These are phyloP conservation scores for Calonectria multiphialidica DNA, from an alignment of 2,329 filamentous ascomycete genomes.

Conservation along the genomic window DNA sequence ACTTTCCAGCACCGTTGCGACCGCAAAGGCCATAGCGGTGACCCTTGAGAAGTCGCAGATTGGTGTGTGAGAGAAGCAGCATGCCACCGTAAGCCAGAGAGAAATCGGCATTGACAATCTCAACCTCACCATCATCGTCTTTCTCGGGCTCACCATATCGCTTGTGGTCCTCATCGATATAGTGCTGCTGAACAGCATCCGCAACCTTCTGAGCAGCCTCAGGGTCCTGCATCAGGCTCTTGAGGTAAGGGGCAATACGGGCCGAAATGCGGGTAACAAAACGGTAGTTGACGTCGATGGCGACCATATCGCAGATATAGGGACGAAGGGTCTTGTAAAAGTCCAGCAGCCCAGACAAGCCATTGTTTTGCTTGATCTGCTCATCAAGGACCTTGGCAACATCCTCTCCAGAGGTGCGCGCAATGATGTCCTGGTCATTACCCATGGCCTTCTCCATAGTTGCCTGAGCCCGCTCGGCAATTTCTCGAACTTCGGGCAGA, in stretches of 20 bases:
- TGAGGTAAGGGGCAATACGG: conserved; percentile 81
- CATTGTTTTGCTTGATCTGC: conserved; percentile 78
- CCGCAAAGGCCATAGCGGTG: conserved; percentile 98
- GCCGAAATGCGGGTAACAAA: conserved; percentile 78
- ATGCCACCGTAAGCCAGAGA: conserved; percentile 98
- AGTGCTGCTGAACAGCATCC: conserved; percentile 81
- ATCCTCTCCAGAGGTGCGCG: conserved; percentile 78
- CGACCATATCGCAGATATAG: conserved; percentile 87
- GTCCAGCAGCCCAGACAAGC: conserved; percentile 69
- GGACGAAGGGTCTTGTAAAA: conserved; percentile 75
- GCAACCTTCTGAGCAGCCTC: conserved; percentile 74
- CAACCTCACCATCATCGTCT: conserved; percentile 91
- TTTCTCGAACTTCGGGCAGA: conserved; percentile 92
- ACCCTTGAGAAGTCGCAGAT: conserved; percentile 92
- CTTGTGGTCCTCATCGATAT: conserved; percentile 85
- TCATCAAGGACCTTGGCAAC: conserved; percentile 81
- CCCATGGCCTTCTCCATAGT: conserved; percentile 97
- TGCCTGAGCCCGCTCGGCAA: conserved; percentile 83
- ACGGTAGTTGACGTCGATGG: conserved; percentile 88
- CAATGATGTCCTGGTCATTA: conserved; percentile 73
- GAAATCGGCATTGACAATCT: conserved; percentile 98
- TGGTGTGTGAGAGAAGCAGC: conserved; percentile 96
- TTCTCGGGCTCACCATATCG: conserved; percentile 87
- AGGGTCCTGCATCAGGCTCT: conserved; percentile 73
- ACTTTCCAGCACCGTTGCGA: conserved; percentile 97